phyloP scores from a whole-genome alignment of 345 rosid species.

The Gossypium raimondii region DNA sequence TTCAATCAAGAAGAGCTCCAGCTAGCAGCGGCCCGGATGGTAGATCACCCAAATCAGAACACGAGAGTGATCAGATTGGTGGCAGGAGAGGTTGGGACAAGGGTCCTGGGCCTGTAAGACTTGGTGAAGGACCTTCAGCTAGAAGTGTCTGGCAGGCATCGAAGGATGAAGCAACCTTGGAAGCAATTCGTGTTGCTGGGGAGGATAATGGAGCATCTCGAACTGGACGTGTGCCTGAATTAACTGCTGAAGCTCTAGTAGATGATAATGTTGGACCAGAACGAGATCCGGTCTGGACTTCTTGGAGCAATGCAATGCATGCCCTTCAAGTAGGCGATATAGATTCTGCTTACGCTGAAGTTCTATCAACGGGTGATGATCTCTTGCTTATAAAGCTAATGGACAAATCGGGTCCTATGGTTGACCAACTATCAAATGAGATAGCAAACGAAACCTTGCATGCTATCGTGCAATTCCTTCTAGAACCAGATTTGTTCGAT shows the following conservation, averaged over 20 bases:
- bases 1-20: constrained; percentile 55
- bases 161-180: constrained; percentile 96
- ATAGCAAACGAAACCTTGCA: constrained; percentile 66
- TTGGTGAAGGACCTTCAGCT: constrained; percentile 99
- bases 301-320: constrained; percentile 95
- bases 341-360: constrained; percentile 89
- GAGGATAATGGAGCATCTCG: constrained; percentile 68
- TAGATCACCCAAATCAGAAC: constrained; percentile 70
- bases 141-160: constrained; percentile 99
- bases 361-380: constrained; percentile 76
- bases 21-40: constrained; percentile 43
- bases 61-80: constrained; percentile 63
- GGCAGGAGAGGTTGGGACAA: constrained; percentile 88
- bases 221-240: constrained; percentile 66
- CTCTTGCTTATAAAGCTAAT: constrained; percentile 85
- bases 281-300: constrained; percentile 77
- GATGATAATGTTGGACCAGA: constrained; percentile 69
- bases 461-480: constrained; percentile 70
- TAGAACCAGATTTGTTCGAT: constrained; percentile 78
- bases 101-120: constrained; percentile 61
- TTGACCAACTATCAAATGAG: constrained; percentile 86
- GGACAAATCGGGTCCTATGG: constrained; percentile 88
- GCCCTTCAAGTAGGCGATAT: constrained; percentile 80
- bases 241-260: constrained; percentile 75
- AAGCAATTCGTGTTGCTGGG: constrained; percentile 96